Percentiles rank a stretch among this genome's conserved stretches.
These are phyloP conservation scores for Diaporthe sp. DNA, from an alignment of 2,329 filamentous ascomycete genomes.

Conservation along the genomic window DNA sequence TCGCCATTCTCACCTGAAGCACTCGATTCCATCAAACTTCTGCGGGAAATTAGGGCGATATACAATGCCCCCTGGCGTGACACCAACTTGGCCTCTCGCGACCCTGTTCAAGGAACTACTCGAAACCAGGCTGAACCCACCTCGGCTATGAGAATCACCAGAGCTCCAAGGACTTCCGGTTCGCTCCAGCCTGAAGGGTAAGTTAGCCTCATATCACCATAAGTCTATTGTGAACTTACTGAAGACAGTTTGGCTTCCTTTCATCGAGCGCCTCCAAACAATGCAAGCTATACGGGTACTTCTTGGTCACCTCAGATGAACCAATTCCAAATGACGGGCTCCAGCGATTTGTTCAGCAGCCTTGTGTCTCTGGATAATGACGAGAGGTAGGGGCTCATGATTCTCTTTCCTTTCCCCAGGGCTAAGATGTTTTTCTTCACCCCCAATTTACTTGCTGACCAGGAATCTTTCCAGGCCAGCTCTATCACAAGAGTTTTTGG, in stretches of 20 bases:
- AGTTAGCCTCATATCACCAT: neutral
- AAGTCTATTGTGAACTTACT: neutral
- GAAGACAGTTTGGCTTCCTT: neutral
- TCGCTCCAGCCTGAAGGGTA: neutral
- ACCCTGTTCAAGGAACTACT: neutral
- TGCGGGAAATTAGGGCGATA: neutral
- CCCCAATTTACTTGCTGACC: neutral
- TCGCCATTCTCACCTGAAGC: neutral
- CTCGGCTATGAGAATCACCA: too few relatives aligned
- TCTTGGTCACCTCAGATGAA: neutral
- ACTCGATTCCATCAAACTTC: neutral
- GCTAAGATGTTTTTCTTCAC: neutral
- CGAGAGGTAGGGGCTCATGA: neutral
- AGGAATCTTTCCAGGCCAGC: neutral
- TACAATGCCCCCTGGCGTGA: neutral
- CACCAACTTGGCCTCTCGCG: neutral
- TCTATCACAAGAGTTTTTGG: constrained; percentile 9
- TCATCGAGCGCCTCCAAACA: neutral
- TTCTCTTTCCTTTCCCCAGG: accelerated
- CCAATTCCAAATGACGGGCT: neutral
- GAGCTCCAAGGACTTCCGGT: neutral
- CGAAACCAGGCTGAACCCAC: neutral
- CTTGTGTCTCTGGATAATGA: constrained; percentile 9
- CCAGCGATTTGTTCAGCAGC: constrained; percentile 5
- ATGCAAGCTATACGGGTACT: neutral